phyloP scores from a whole-genome alignment of 805 yeast genomes.

The Starmera quercuum region DNA sequence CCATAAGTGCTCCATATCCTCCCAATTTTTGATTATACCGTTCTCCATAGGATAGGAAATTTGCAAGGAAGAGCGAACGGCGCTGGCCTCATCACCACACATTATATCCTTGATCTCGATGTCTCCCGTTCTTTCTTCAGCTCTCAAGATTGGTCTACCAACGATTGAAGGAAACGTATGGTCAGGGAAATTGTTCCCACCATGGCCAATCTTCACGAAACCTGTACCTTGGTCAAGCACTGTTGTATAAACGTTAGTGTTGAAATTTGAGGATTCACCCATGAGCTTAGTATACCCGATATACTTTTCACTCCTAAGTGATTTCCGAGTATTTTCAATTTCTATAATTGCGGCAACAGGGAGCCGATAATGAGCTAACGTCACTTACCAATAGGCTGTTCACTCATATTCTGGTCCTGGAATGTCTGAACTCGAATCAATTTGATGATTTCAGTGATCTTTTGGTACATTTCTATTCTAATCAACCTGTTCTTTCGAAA shows the following conservation, averaged over 20 bases:
- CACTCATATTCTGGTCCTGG: slow-evolving; percentile 1
- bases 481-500: neutral
- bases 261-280: too few species aligned
- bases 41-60: slow-evolving; percentile 98
- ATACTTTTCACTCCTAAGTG: too few species aligned
- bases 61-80: slow-evolving; percentile 83
- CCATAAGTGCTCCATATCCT: slow-evolving; percentile 98
- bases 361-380: too few species aligned
- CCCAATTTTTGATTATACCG: slow-evolving; percentile 96
- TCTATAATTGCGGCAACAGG: too few species aligned
- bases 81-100: slow-evolving; percentile 96
- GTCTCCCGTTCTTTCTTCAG: slow-evolving; percentile 80
- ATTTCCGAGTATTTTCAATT: too few species aligned
- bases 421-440: too few species aligned
- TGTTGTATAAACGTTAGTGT: too few species aligned
- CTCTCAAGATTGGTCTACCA: slow-evolving; percentile 94
- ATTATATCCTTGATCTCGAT: slow-evolving; percentile 87
- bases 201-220: slow-evolving; percentile 93
- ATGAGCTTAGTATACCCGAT: too few species aligned
- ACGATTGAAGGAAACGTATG: slow-evolving; percentile 95
- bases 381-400: slow-evolving; percentile 14
- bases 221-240: slow-evolving; percentile 99
- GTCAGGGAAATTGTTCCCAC: slow-evolving; percentile 96
- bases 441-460: too few species aligned
- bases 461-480: neutral